A percentile compares a stretch with the other conserved stretches of the same genome.
These are phyloP conservation scores for Leccinum incarnatum DNA, from an alignment of 768 basidiomycete species.

Conservation along the genomic window DNA sequence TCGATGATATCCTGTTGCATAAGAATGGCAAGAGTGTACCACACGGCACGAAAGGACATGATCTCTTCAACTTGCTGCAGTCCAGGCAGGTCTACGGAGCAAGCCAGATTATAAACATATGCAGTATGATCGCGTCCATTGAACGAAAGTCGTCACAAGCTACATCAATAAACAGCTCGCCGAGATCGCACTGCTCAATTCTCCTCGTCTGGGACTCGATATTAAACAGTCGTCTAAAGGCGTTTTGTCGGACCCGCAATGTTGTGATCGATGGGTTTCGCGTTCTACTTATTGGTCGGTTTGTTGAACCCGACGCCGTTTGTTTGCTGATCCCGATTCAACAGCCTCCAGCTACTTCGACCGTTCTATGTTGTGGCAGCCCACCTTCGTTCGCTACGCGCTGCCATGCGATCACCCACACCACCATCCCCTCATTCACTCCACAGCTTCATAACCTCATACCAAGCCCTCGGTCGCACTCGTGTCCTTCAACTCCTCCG, in stretches of 20 bases:
- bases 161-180: conserved; percentile 81
- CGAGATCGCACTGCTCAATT: conserved; percentile 76
- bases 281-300: conserved; percentile 75
- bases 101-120: conserved; percentile 78
- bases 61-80: conserved; percentile 77
- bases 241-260: conserved; percentile 67
- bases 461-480: no score
- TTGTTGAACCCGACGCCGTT: not conserved
- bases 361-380: conserved; percentile 59
- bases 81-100: conserved; percentile 70
- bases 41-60: conserved; percentile 82
- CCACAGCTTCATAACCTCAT: no score
- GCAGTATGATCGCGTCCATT: conserved; percentile 74
- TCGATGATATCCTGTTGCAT: conserved; percentile 74
- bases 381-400: no score
- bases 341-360: conserved; percentile 66
- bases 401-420: no score
- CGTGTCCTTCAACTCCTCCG: no score
- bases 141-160: conserved; percentile 76
- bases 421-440: no score
- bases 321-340: conserved; percentile 4
- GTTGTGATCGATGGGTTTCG: conserved; percentile 72
- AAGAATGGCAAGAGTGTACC: conserved; percentile 85
- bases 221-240: conserved; percentile 86
- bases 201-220: conserved; percentile 70